Percentiles rank a stretch among this genome's conserved stretches.
Conservation (phyloP, 1,284 basidiomycete genomes). For the Leccinum solheimii region DNA sequence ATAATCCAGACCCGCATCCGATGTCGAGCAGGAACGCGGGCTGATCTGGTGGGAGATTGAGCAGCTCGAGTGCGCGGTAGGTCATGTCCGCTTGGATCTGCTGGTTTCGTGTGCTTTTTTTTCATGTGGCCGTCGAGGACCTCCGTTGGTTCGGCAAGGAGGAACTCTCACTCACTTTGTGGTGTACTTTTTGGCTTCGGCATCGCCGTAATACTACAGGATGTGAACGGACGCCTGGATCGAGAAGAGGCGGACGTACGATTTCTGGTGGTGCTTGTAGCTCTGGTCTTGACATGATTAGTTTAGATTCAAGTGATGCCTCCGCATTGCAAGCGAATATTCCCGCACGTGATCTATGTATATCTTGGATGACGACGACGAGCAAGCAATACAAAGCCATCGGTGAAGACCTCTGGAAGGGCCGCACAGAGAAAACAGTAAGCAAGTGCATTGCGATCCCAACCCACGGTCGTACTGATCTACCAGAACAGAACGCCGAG, state of each 20-base stretch:
- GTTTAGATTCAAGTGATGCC: not conserved
- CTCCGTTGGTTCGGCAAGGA: not conserved
- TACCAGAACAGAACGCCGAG: conserved; percentile 79
- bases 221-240: conserved; percentile 12
- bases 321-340: conserved; percentile 3
- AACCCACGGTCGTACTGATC: conserved; percentile 15
- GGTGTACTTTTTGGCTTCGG: conserved; percentile 96
- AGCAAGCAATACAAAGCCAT: conserved; percentile 82
- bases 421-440: conserved; percentile 87
- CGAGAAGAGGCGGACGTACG: conserved; percentile 45
- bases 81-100: conserved; percentile 99
- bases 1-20: conserved; percentile 97
- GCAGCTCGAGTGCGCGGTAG: conserved; percentile 89
- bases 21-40: conserved; percentile 91
- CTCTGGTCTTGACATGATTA: conserved; percentile 90
- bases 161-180: conserved; percentile 65
- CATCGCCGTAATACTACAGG: conserved; percentile 91
- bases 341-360: conserved; percentile 27
- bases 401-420: conserved; percentile 91
- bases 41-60: conserved; percentile 77
- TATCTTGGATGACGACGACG: conserved; percentile 56
- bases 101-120: conserved; percentile 85
- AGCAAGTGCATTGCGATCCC: conserved; percentile 32
- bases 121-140: not conserved
- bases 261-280: conserved; percentile 96